Percentiles rank a stretch among this genome's conserved stretches.
phyloP scores from a whole-genome alignment of 2,329 filamentous ascomycete species.

The Colletotrichum simmondsii region DNA sequence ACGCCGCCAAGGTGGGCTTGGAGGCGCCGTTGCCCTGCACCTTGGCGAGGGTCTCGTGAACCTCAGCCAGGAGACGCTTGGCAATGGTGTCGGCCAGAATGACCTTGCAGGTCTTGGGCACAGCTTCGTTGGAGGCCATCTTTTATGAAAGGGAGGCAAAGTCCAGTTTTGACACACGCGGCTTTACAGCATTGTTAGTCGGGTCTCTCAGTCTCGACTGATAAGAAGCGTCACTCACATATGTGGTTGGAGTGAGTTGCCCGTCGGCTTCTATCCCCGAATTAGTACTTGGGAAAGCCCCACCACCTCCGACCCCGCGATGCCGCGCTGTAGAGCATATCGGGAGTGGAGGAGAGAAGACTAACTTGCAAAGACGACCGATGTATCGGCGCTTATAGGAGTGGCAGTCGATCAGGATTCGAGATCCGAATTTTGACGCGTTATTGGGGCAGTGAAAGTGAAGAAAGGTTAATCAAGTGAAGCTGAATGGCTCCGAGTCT shows the following conservation, averaged over 20 bases:
- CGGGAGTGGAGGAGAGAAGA: not conserved
- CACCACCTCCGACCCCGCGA: constrained; percentile 32
- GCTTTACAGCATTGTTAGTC: not conserved
- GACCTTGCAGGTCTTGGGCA: constrained; percentile 86
- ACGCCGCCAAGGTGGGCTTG: constrained; percentile 85
- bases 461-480: constrained; percentile 13
- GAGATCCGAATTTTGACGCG: not conserved
- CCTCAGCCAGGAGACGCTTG: constrained; percentile 82
- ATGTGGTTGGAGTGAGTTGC: constrained; percentile 17
- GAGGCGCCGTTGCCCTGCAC: constrained; percentile 66
- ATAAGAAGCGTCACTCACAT: constrained; percentile 6
- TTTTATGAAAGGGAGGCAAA: not conserved
- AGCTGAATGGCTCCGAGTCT: constrained; percentile 21
- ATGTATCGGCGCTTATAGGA: not conserved
- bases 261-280: constrained; percentile 23
- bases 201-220: not conserved
- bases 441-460: constrained; percentile 4
- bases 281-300: constrained; percentile 32
- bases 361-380: constrained; percentile 2
- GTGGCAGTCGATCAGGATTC: not conserved
- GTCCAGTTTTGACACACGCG: not conserved
- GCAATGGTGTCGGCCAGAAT: constrained; percentile 89
- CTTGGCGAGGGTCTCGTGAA: constrained; percentile 78
- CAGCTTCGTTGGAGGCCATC: constrained; percentile 55
- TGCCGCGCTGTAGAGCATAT: not conserved